phyloP scores from a whole-genome alignment of 257 asterid species.

The Leonotis leonurus region DNA sequence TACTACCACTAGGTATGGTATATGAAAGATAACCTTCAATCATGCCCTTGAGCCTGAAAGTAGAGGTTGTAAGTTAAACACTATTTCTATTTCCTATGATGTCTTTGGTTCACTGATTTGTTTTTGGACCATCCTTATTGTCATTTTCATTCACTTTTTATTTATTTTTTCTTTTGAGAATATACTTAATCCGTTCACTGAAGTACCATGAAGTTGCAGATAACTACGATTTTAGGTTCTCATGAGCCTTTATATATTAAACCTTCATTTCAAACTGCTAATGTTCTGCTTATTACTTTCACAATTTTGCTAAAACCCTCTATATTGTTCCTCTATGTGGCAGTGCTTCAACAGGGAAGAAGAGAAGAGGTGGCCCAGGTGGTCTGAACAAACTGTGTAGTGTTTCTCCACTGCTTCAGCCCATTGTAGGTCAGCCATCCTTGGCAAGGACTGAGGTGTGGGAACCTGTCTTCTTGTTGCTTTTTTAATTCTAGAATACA shows the following conservation, averaged over 20 bases:
- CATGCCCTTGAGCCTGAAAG: background rate
- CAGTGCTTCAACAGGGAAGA: constrained; percentile 57
- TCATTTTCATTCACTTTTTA: too few relatives aligned
- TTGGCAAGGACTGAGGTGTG: constrained; percentile 87
- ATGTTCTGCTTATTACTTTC: background rate
- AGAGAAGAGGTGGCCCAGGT: constrained; percentile 87
- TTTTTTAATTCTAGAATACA: background rate
- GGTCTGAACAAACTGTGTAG: too few relatives aligned
- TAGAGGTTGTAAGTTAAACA: background rate
- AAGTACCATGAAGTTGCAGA: background rate
- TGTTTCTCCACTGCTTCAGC: constrained; percentile 88
- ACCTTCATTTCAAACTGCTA: background rate
- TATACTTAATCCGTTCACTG: background rate
- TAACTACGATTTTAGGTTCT: background rate
- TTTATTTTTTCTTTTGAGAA: too few relatives aligned
- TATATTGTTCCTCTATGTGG: background rate
- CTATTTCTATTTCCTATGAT: background rate
- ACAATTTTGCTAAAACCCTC: background rate
- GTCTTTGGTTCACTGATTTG: background rate
- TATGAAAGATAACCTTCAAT: too few relatives aligned
- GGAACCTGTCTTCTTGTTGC: background rate
- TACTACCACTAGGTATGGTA: too few relatives aligned
- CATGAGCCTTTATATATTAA: background rate
- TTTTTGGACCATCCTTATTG: background rate
- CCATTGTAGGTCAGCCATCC: constrained; percentile 78